Base-by-base conservation (phyloP, 2,329 filamentous ascomycete species). In the Lecanoromycetidae sp. region DNA sequence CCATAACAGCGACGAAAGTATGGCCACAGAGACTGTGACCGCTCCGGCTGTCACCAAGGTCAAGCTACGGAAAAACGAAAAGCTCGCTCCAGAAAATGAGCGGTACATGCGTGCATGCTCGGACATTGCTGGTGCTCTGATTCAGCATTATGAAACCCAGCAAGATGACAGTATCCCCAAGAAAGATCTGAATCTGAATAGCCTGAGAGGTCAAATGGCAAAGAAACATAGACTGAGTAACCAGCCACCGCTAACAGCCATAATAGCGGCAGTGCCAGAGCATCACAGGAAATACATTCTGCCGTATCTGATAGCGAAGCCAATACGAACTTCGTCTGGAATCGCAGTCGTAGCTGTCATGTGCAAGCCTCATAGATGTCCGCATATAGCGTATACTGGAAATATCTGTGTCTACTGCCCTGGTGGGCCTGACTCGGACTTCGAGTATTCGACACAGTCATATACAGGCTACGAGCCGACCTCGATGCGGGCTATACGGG, bases 361-460 rank as follows among this genome's bases (percentile, higher is more conserved):
- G 91, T 96, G 91, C 75, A 98, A 98, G 66, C 91, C 91, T 20
- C 91, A 98, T 64, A 76, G 91, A 61, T 98, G 91, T 61, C 91
- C 91, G 15, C 91, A 98, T 61, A 98, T 98, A 57, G 86, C 91
- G 9, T 98, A 95, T 64, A 98, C 91, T 0, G 91, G 91, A 53
- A 98, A 98, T 62, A 96, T 98, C 53, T 98, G 91, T 65, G 91
- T 98, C 52, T 98, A 98, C 68, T 98, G 91, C 61, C 91, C 91
- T 8, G 91, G 91, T 56, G 91, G 91, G 1, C 93, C 93, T 7
- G 91, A 98, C 62, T 95, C 88, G 41, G 93, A 98, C 62, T 98
- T 98, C 59, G 91, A 98, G 66, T 98, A 98, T 67, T 95, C 88
- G 58, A 98, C 91, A 7, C 91, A 98, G 63, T 96, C 90, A 5